phyloP scores from a whole-genome alignment of 2,329 filamentous ascomycete genomes.

The Pseudocercospora ulei region DNA sequence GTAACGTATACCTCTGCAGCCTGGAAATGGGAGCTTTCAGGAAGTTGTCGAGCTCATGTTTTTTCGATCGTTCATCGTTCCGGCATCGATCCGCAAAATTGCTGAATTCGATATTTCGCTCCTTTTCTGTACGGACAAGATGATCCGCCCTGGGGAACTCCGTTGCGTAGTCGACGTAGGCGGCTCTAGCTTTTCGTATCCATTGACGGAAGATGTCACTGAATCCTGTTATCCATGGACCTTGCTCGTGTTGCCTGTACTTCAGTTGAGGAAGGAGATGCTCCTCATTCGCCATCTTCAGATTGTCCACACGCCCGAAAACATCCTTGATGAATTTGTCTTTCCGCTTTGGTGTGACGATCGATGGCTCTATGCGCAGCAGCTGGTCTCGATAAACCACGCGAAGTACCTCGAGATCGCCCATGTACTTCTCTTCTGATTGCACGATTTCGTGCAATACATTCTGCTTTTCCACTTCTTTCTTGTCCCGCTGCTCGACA shows the following conservation, averaged over 20 bases:
- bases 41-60: conserved; percentile 88
- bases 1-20: conserved; percentile 76
- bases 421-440: conserved; percentile 83
- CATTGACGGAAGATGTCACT: conserved; percentile 97
- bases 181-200: conserved; percentile 83
- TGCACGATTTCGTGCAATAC: conserved; percentile 91
- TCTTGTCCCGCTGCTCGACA: conserved; percentile 61
- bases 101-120: conserved; percentile 75
- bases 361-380: conserved; percentile 59
- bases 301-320: conserved; percentile 81
- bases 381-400: conserved; percentile 78
- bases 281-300: conserved; percentile 86
- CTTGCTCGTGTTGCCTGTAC: conserved; percentile 92
- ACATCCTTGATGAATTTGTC: conserved; percentile 73
- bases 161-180: conserved; percentile 86
- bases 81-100: conserved; percentile 74
- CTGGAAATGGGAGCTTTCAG: conserved; percentile 88
- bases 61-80: conserved; percentile 66
- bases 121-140: conserved; percentile 70
- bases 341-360: conserved; percentile 68
- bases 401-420: conserved; percentile 74
- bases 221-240: conserved; percentile 85
- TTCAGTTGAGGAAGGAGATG: conserved; percentile 87
- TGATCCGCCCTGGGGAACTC: conserved; percentile 77
- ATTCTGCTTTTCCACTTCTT: conserved; percentile 88